A percentile compares a stretch with the other conserved stretches of the same genome.
Conservation (phyloP, 2,329 filamentous ascomycete genomes). For the Nectriaceae sp. region DNA sequence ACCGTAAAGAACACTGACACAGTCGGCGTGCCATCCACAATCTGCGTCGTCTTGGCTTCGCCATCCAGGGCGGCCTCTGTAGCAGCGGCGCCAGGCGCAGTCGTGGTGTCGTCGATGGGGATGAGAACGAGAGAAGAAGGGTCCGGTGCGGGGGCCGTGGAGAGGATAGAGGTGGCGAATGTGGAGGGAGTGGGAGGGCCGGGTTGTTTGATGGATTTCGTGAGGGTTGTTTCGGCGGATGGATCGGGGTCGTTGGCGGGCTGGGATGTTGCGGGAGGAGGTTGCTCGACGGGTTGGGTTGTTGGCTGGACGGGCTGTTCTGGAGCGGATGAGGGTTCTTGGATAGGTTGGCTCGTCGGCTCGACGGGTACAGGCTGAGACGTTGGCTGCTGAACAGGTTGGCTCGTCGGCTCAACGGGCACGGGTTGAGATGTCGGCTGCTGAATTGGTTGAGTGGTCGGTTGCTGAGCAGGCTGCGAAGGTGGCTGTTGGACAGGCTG, state of each 20-base stretch:
- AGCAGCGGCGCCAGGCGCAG: conserved; percentile 2
- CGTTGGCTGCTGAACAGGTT: neutral
- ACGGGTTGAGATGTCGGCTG: neutral
- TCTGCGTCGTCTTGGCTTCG: conserved; percentile 23
- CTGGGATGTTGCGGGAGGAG: conserved; percentile 13
- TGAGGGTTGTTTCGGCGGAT: conserved; percentile 24
- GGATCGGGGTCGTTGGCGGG: no score
- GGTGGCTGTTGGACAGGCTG: conserved; percentile 7
- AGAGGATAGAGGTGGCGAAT: conserved; percentile 6
- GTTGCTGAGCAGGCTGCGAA: neutral
- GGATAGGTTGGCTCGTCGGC: neutral
- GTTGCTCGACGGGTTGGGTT: conserved; percentile 7
- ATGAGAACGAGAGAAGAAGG: conserved; percentile 29
- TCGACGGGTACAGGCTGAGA: neutral
- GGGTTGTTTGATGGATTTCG: conserved; percentile 29
- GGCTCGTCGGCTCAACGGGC: neutral
- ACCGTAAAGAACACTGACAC: conserved; percentile 40
- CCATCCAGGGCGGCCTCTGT: conserved; percentile 11
- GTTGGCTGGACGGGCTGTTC: no score
- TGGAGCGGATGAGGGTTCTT: conserved; percentile 4
- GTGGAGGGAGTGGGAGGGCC: conserved; percentile 15
- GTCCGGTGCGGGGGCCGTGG: conserved; percentile 4
- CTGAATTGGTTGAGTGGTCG: neutral
- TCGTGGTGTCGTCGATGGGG: conserved; percentile 26
- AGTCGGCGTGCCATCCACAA: conserved; percentile 35